Conservation (phyloP, 2,329 filamentous ascomycete species). For the Lachnellula subtilissima region DNA sequence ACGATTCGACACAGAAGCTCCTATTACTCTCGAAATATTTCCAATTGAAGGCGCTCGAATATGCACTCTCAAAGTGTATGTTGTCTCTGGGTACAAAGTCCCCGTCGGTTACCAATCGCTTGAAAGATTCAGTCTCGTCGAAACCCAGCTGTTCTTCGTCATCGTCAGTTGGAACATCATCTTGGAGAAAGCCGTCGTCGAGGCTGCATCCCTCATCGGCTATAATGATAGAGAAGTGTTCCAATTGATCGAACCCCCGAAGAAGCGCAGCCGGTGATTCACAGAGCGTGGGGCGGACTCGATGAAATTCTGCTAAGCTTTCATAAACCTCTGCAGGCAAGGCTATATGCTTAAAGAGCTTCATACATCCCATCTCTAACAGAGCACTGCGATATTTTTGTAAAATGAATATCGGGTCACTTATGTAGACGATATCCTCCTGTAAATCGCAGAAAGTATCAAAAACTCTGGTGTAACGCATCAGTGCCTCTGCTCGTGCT, state of each 20-base stretch:
- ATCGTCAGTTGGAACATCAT: neutral
- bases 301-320: neutral
- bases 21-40: neutral
- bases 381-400: conserved; percentile 5
- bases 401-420: conserved; percentile 13
- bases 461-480: conserved; percentile 9
- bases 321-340: conserved; percentile 1
- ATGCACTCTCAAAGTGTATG: conserved; percentile 10
- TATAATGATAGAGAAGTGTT: conserved; percentile 8
- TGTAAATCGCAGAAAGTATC: conserved; percentile 13
- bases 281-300: neutral
- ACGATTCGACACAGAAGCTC: neutral
- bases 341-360: conserved; percentile 9
- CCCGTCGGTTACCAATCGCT: neutral
- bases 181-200: neutral
- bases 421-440: conserved; percentile 17
- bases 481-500: conserved; percentile 13
- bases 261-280: conserved; percentile 1
- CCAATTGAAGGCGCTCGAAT: neutral
- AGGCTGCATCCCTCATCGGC: neutral
- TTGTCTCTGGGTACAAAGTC: conserved; percentile 9
- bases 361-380: conserved; percentile 4
- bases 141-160: neutral
- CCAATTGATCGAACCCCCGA: conserved; percentile 1
- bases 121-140: neutral